Evolutionary conservation across 768 basidiomycete species (phyloP).

Genomic region (Postia placenta): DNA sequence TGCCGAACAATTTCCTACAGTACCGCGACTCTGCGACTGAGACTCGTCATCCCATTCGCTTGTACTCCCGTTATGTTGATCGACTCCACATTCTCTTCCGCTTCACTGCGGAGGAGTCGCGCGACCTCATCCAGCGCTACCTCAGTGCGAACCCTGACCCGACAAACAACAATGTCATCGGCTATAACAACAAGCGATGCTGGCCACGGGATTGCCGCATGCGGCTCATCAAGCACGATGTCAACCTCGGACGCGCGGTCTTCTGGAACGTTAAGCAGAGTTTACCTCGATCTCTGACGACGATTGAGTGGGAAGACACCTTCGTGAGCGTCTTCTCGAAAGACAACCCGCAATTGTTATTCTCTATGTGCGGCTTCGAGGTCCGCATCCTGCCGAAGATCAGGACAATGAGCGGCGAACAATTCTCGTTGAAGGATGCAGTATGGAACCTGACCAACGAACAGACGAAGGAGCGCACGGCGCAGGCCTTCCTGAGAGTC

Average conservation of each 20-base stretch:
- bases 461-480: constrained; percentile 94
- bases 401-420: constrained; percentile 90
- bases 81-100: constrained; percentile 93
- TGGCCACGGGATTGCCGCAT: constrained; percentile 99
- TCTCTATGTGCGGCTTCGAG: constrained; percentile 99
- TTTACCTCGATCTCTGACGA: constrained; percentile 89
- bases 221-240: constrained; percentile 98
- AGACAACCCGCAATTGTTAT: constrained; percentile 95
- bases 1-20: constrained; percentile 98
- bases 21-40: constrained; percentile 94
- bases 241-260: constrained; percentile 95
- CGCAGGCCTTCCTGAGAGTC: constrained; percentile 96
- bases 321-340: constrained; percentile 96
- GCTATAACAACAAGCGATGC: constrained; percentile 98
- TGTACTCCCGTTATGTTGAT: constrained; percentile 97
- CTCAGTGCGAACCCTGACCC: constrained; percentile 97
- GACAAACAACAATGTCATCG: constrained; percentile 97
- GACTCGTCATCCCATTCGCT: constrained; percentile 93
- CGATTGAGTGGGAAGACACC: constrained; percentile 99
- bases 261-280: constrained; percentile 99
- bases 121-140: constrained; percentile 97
- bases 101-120: constrained; percentile 94
- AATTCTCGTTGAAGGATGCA: constrained; percentile 93
- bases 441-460: constrained; percentile 98
- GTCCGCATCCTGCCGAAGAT: constrained; percentile 96